A percentile compares a stretch with the other conserved stretches of the same genome.
These are phyloP conservation scores for Aureobasidium sp. DNA, from an alignment of 2,329 filamentous ascomycete genomes.

Conservation along the genomic window DNA sequence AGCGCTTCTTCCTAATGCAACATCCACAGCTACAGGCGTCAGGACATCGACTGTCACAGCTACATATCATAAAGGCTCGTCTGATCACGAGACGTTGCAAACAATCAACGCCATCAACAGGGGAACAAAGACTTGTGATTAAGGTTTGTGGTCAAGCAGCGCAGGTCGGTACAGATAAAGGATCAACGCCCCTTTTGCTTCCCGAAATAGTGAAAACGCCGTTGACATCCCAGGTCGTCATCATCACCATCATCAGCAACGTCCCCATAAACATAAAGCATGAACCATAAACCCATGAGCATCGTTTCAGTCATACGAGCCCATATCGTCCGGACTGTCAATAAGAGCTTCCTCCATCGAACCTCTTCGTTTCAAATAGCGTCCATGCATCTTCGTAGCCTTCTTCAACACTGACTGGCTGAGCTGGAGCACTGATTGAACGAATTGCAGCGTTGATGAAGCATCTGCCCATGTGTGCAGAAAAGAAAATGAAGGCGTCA, in stretches of 20 bases:
- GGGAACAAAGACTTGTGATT: background rate
- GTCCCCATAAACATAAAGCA: background rate
- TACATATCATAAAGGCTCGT: too few relatives aligned
- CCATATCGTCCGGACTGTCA: background rate
- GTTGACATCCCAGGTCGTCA: background rate
- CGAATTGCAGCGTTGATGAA: background rate
- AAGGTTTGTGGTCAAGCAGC: background rate
- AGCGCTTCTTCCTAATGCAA: too few relatives aligned
- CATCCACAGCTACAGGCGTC: too few relatives aligned
- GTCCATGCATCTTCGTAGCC: background rate
- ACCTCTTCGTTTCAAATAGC: background rate
- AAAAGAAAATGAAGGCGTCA: background rate
- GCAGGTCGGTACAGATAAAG: background rate
- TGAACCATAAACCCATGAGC: background rate
- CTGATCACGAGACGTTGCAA: background rate
- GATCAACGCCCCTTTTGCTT: slow-evolving; percentile 2
- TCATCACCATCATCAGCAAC: background rate
- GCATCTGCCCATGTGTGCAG: slow-evolving; percentile 1
- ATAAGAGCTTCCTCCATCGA: background rate
- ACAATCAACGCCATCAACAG: background rate
- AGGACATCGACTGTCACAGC: background rate
- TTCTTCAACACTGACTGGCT: background rate
- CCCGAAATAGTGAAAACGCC: background rate
- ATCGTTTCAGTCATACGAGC: background rate
- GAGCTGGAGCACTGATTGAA: background rate